Percentiles rank a stretch among this genome's conserved stretches.
Evolutionary conservation across 768 basidiomycete genomes (phyloP).

Genomic region (Lentinus tigrinus): DNA sequence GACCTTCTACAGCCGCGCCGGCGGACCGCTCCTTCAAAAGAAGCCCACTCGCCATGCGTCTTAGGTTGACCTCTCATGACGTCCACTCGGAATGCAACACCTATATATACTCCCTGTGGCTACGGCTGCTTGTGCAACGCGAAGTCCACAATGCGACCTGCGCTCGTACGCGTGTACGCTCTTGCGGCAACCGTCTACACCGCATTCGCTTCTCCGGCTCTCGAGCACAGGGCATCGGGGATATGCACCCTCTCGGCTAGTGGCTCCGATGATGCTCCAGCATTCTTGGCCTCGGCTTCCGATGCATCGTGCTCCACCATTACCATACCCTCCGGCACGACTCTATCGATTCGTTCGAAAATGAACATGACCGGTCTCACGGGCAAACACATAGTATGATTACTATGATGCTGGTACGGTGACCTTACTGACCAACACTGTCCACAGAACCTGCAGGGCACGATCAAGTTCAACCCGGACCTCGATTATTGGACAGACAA

Average conservation of each 20-base stretch:
- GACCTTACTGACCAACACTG: neutral
- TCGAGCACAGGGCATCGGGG: slow-evolving; percentile 1
- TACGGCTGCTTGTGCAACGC: no score
- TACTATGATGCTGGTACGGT: no score
- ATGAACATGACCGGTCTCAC: slow-evolving; percentile 53
- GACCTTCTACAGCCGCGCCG: no score
- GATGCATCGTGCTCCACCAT: slow-evolving; percentile 38
- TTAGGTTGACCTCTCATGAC: no score
- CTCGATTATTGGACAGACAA: slow-evolving; percentile 58
- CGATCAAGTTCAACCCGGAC: slow-evolving; percentile 48
- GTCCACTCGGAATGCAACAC: no score
- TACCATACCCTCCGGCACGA: slow-evolving; percentile 43
- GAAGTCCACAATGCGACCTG: neutral
- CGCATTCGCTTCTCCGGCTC: neutral
- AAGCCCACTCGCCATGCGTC: no score
- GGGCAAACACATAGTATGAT: slow-evolving; percentile 49
- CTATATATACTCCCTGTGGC: no score
- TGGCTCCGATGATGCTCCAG: slow-evolving; percentile 52
- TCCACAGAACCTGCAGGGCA: slow-evolving; percentile 48
- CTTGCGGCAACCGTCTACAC: neutral
- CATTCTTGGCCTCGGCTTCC: slow-evolving; percentile 43
- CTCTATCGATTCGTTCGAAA: slow-evolving; percentile 49
- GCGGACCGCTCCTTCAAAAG: no score
- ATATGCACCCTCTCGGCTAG: slow-evolving; percentile 43
- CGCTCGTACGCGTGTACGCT: neutral